These are phyloP conservation scores for Mycena capillaripes DNA, from an alignment of 768 basidiomycete species.

Conservation along the genomic window DNA sequence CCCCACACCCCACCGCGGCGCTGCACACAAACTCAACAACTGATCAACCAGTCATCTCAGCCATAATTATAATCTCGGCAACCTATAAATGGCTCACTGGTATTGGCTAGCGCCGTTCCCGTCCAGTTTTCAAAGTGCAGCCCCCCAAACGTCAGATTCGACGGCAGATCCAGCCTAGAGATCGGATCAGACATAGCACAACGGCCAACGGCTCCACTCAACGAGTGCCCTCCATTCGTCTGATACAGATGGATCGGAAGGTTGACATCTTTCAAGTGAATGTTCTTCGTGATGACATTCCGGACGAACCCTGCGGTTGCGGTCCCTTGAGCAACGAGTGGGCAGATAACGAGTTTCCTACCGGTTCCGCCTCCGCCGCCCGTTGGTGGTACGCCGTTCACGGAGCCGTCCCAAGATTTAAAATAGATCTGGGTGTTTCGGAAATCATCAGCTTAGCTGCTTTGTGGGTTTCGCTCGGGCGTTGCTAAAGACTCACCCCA, in stretches of 20 bases:
- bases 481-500: slow-evolving; percentile 50
- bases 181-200: not conserved
- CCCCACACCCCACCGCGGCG: slow-evolving; percentile 11
- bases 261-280: slow-evolving; percentile 7
- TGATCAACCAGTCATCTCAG: not conserved
- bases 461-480: not conserved
- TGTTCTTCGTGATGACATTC: slow-evolving; percentile 20
- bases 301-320: not conserved
- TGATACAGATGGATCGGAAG: slow-evolving; percentile 12
- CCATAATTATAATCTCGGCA: not conserved
- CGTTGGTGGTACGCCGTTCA: slow-evolving; percentile 25
- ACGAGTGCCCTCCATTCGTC: slow-evolving; percentile 18
- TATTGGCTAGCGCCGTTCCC: slow-evolving; percentile 17
- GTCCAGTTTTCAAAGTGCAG: slow-evolving; percentile 24
- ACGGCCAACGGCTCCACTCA: not conserved
- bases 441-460: not conserved
- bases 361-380: slow-evolving; percentile 21
- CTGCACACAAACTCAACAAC: slow-evolving; percentile 22
- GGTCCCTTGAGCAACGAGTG: not conserved
- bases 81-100: slow-evolving; percentile 7
- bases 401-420: slow-evolving; percentile 27
- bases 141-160: slow-evolving; percentile 13
- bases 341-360: not conserved
- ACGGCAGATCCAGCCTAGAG: slow-evolving; percentile 15
- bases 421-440: slow-evolving; percentile 22